phyloP scores from a whole-genome alignment of 768 basidiomycete species.

The Boletus edulis region DNA sequence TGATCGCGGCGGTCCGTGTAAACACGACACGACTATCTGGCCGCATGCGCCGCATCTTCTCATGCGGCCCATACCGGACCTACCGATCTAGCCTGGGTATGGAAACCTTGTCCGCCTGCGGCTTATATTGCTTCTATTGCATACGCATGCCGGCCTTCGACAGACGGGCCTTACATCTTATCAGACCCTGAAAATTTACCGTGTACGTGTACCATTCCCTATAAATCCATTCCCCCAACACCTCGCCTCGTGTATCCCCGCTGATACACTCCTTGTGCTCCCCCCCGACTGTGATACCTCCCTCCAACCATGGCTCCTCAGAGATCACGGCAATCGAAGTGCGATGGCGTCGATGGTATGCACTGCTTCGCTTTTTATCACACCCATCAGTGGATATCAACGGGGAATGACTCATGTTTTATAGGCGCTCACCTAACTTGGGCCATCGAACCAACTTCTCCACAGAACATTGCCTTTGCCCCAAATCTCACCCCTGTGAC shows the following conservation, averaged over 20 bases:
- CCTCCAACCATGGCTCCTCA: constrained; percentile 44
- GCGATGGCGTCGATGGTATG: constrained; percentile 35
- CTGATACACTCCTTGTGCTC: constrained; percentile 21
- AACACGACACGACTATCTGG: constrained; percentile 19
- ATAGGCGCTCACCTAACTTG: constrained; percentile 45
- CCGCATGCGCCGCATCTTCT: constrained; percentile 4
- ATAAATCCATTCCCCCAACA: constrained; percentile 27
- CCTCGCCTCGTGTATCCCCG: constrained; percentile 25
- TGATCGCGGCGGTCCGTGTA: constrained; percentile 7
- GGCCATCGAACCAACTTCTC: constrained; percentile 41
- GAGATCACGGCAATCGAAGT: constrained; percentile 38
- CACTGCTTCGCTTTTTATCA: background rate
- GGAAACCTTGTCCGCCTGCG: constrained; percentile 23
- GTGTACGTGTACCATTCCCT: constrained; percentile 32
- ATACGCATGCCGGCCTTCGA: constrained; percentile 28
- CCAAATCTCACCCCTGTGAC: constrained; percentile 57
- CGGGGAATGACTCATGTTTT: constrained; percentile 11
- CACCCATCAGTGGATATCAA: constrained; percentile 5
- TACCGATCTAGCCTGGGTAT: constrained; percentile 18
- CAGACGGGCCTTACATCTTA: constrained; percentile 30
- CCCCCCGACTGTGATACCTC: constrained; percentile 25
- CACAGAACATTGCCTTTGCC: constrained; percentile 50
- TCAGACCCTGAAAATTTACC: constrained; percentile 33
- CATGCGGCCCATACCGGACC: constrained; percentile 21
- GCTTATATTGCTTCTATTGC: constrained; percentile 29